These are phyloP conservation scores for Bromus sterilis DNA, from an alignment of 176 grass and related monocot species.

Conservation along the genomic window DNA sequence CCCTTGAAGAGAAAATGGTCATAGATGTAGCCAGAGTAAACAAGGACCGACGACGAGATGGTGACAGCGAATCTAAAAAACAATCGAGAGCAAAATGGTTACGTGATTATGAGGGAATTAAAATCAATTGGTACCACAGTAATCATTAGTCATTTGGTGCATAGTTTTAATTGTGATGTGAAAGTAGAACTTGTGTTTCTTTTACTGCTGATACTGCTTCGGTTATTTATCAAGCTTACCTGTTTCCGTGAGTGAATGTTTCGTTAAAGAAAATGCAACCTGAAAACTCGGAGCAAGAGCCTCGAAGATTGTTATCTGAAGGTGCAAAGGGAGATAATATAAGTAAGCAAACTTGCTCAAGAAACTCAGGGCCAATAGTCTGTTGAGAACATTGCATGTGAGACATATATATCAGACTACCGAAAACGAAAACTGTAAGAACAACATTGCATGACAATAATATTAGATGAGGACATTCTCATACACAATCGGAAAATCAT, in stretches of 20 bases:
- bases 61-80: conserved; percentile 46
- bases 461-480: not conserved
- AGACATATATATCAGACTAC: not conserved
- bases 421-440: not conserved
- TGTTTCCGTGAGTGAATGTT: conserved; percentile 47
- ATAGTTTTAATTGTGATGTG: not conserved
- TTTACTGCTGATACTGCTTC: not conserved
- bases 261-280: conserved; percentile 80
- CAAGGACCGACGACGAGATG: conserved; percentile 63
- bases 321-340: conserved; percentile 24
- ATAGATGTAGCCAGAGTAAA: conserved; percentile 75
- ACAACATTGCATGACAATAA: not conserved
- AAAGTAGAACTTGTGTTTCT: not conserved
- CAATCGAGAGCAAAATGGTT: not conserved
- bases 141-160: not conserved
- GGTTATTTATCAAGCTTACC: conserved; percentile 32
- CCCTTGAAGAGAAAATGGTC: conserved; percentile 83
- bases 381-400: not conserved
- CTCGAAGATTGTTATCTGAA: conserved; percentile 76
- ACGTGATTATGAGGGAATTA: not conserved
- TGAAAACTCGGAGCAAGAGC: conserved; percentile 79
- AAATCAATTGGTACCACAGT: not conserved
- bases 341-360: not conserved
- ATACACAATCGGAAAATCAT: not conserved
- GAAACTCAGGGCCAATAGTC: not conserved